Evolutionary conservation across 495 filamentous ascomycete genomes (phyloP).

Genomic region (Terfezia claveryi): DNA sequence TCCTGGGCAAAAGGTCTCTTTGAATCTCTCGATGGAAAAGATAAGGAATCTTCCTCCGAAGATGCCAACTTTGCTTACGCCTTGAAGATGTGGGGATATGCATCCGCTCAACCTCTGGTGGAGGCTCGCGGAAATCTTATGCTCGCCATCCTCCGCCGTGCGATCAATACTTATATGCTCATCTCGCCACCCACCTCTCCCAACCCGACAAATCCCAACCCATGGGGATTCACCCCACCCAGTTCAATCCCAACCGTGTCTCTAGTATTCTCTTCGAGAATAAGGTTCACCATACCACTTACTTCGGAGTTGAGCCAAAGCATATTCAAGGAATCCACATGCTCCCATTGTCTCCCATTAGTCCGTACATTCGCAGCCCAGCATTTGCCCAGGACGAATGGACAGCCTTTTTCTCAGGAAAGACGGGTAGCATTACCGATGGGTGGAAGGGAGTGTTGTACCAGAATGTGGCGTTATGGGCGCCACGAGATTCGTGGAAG

Average conservation of each 20-base stretch:
- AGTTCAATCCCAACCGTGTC: conserved; percentile 67
- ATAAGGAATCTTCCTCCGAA: conserved; percentile 80
- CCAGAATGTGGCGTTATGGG: conserved; percentile 57
- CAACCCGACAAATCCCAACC: conserved; percentile 40
- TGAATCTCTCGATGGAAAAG: conserved; percentile 74
- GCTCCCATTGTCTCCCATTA: conserved; percentile 62
- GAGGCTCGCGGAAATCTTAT: conserved; percentile 39
- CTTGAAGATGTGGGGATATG: conserved; percentile 80
- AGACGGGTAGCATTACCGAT: conserved; percentile 36
- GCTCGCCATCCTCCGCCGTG: conserved; percentile 56
- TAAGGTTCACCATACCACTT: conserved; percentile 87
- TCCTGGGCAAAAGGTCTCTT: conserved; percentile 93
- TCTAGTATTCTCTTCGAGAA: conserved; percentile 93
- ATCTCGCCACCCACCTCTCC: conserved; percentile 50
- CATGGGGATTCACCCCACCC: conserved; percentile 54
- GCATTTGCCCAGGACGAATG: conserved; percentile 70
- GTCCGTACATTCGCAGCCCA: conserved; percentile 40
- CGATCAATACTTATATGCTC: conserved; percentile 45
- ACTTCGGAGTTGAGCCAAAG: conserved; percentile 62
- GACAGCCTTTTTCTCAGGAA: conserved; percentile 49
- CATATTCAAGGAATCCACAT: conserved; percentile 94
- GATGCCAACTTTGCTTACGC: conserved; percentile 76
- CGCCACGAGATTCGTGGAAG: conserved; percentile 44
- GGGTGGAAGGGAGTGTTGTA: conserved; percentile 78
- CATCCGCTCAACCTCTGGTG: conserved; percentile 52